Base-by-base conservation (phyloP, 176 grass and related monocot genomes). In the Triticum urartu region DNA sequence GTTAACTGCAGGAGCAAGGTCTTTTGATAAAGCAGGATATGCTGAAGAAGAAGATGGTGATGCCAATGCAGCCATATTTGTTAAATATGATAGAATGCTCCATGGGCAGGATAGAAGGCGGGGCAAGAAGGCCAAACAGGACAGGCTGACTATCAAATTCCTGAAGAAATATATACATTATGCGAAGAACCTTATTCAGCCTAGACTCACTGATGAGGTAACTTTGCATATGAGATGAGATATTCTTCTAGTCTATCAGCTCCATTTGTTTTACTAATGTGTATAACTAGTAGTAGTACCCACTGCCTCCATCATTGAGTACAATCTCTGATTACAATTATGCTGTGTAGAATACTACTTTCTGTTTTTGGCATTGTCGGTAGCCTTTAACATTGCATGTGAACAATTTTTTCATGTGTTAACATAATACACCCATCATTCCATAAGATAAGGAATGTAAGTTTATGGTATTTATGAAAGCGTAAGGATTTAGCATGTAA, bases 121-220 rank as follows among this genome's bases (percentile, higher is more conserved):
- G 68, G 87, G 92, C 47, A 98, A 93, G 83, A 99, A 94, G 48
- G 15, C 85, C 60, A 99, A 95, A 72, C 90, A 99, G 78, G 97
- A 99, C 65, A 96, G 90, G 39, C 67, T 99, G 22, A 94, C 97
- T 43, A 73, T 94, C 65, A 99, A 99, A 60, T 96, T 99, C 70
- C 79, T 99, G 56, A 99, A 99, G 92, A 99, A 99, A 88, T 99
- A 94, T 81, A 99, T 94, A 40, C 94, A 99, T 81, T 99, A 99
- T 87, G 97, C 97, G 0, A 99, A 99, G 83, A 94, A 99, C 63
- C 90, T 93, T 62, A 96, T 92, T 91, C 94, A 99, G 81, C 97
- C 97, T 45, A 99, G 78, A 67, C 90, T 98, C 76, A 94, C 91
- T 77, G 94, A 99, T 48, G 97, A 99, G 97, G 97, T 99, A 89